phyloP scores from a whole-genome alignment of 1,284 basidiomycete genomes.

The Apiotrichum akiyoshidainum region DNA sequence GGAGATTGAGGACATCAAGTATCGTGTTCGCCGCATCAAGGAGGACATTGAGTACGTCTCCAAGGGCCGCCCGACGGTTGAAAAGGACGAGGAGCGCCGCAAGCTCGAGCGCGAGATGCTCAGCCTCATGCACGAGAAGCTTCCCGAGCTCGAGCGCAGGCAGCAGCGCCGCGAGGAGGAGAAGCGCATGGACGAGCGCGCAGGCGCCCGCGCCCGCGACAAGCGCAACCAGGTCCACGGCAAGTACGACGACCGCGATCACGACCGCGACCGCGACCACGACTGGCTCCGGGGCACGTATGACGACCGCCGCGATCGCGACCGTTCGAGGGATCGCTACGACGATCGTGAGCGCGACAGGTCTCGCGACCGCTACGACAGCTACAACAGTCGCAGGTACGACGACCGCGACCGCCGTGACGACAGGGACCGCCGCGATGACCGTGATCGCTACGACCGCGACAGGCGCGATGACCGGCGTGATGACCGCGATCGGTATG shows the following conservation, averaged over 20 bases:
- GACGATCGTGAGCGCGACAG: conserved; percentile 23
- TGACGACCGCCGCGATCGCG: conserved; percentile 45
- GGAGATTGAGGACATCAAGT: conserved; percentile 84
- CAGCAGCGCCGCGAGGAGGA: conserved; percentile 76
- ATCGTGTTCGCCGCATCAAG: conserved; percentile 80
- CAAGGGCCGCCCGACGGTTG: conserved; percentile 67
- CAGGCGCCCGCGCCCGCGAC: conserved; percentile 77
- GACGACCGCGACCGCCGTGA: conserved; percentile 28
- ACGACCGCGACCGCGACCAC: conserved; percentile 41
- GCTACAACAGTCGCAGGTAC: conserved; percentile 2
- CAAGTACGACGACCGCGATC: conserved; percentile 59
- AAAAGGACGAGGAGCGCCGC: conserved; percentile 81
- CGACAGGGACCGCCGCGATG: conserved; percentile 29
- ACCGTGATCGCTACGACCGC: conserved; percentile 38
- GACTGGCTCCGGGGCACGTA: conserved; percentile 52
- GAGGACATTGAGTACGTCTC: conserved; percentile 91
- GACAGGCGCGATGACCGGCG: conserved; percentile 29
- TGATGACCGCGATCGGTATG: conserved; percentile 25
- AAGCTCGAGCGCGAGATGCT: conserved; percentile 86
- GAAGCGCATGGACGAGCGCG: conserved; percentile 70
- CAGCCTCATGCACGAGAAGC: conserved; percentile 80
- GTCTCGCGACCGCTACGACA: conserved; percentile 27
- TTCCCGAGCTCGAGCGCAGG: conserved; percentile 85
- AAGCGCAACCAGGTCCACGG: conserved; percentile 76
- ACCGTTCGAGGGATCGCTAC: conserved; percentile 29